phyloP scores from a whole-genome alignment of 129 eudicot species.

The Flaveria linearis region DNA sequence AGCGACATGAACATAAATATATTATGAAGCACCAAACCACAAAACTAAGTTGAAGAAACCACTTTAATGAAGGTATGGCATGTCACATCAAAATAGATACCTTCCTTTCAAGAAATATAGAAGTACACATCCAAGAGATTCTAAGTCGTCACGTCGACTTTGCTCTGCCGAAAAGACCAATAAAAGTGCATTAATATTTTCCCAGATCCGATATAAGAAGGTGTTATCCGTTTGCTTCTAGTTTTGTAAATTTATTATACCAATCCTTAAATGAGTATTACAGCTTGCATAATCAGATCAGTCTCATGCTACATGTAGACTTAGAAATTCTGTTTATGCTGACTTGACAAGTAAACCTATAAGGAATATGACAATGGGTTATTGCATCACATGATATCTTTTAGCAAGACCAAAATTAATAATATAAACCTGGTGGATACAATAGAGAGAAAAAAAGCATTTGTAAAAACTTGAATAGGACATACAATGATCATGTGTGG shows the following conservation, averaged over 20 bases:
- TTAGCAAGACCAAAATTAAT: no score
- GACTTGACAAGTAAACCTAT: slow-evolving; percentile 56
- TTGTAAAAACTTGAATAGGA: background rate
- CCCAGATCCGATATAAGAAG: background rate
- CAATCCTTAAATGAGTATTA: slow-evolving; percentile 96
- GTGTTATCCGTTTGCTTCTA: background rate
- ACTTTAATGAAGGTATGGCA: background rate
- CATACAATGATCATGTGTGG: slow-evolving; percentile 8
- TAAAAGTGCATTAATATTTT: background rate
- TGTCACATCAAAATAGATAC: slow-evolving; percentile 31
- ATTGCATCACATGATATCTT: slow-evolving; percentile 2
- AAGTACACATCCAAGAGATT: slow-evolving; percentile 91
- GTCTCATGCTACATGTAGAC: background rate
- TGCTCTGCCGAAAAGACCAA: slow-evolving; percentile 54
- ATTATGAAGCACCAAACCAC: background rate
- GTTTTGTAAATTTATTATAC: slow-evolving; percentile 28
- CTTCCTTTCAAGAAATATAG: slow-evolving; percentile 87
- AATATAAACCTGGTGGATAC: no score
- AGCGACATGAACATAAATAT: background rate
- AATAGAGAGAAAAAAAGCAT: background rate
- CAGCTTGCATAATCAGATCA: slow-evolving; percentile 62
- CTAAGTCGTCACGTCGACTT: slow-evolving; percentile 96
- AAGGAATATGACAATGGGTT: slow-evolving; percentile 87
- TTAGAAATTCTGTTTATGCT: background rate
- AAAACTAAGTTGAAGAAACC: background rate